Percentiles rank a stretch among this genome's conserved stretches.
These are phyloP conservation scores for Heterobasidion annosum DNA, from an alignment of 1,284 basidiomycete genomes.

Conservation along the genomic window DNA sequence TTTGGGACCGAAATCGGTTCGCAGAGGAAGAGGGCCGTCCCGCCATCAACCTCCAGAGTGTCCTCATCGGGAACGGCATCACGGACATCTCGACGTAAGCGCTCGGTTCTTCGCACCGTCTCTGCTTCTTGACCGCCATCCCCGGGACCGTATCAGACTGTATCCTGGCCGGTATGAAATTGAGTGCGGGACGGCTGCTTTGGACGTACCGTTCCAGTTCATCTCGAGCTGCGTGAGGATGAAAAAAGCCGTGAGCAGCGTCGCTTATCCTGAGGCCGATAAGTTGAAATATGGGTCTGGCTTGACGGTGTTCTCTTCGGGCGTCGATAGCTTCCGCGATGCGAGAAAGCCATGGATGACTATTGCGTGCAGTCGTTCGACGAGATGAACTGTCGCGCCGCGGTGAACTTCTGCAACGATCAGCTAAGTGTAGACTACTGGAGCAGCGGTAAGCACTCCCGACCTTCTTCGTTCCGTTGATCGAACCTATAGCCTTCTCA, in stretches of 20 bases:
- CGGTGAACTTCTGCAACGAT: constrained; percentile 52
- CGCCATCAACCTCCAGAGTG: constrained; percentile 60
- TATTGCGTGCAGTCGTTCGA: constrained; percentile 51
- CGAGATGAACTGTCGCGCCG: constrained; percentile 49
- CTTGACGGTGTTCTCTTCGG: neutral
- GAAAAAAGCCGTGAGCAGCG: constrained; percentile 40
- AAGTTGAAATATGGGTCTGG: too few species aligned
- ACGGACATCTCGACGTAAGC: constrained; percentile 52
- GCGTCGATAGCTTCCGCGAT: constrained; percentile 39
- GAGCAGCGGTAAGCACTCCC: constrained; percentile 34
- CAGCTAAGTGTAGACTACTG: constrained; percentile 44
- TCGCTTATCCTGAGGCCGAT: neutral
- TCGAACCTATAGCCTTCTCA: constrained; percentile 12
- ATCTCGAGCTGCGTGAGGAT: constrained; percentile 52
- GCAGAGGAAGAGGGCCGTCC: constrained; percentile 44
- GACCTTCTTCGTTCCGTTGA: neutral
- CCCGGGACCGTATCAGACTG: constrained; percentile 25
- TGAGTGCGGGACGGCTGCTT: constrained; percentile 47
- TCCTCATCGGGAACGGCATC: constrained; percentile 56
- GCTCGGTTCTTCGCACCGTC: neutral
- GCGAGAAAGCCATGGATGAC: constrained; percentile 35
- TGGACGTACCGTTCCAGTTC: constrained; percentile 47
- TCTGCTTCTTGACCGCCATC: neutral
- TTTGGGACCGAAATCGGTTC: constrained; percentile 64
- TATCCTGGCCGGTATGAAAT: constrained; percentile 57